Conservation (phyloP, 768 basidiomycete species). For the Amanita thiersii region DNA sequence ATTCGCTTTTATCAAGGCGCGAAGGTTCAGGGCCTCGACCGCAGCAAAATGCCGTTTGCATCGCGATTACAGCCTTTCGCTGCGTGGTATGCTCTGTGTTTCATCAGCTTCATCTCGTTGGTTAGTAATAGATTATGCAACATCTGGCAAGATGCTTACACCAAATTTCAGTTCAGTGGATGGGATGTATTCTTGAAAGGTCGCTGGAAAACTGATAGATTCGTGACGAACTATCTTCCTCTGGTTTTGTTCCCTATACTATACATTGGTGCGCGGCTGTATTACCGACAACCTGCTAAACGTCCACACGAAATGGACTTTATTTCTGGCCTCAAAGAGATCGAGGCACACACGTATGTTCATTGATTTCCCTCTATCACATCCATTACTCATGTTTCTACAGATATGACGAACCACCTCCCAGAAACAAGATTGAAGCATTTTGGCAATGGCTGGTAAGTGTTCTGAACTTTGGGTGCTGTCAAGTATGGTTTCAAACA, state of each 20-base stretch:
- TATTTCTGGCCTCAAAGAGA: slow-evolving; percentile 55
- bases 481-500: no score
- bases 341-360: slow-evolving; percentile 54
- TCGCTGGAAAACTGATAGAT: slow-evolving; percentile 45
- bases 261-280: slow-evolving; percentile 52
- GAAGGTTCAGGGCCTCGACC: slow-evolving; percentile 72
- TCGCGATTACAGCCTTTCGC: slow-evolving; percentile 66
- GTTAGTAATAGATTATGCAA: slow-evolving; percentile 30
- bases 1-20: slow-evolving; percentile 80
- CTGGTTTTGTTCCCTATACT: slow-evolving; percentile 66
- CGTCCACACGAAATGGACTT: slow-evolving; percentile 78
- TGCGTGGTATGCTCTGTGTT: slow-evolving; percentile 46
- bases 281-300: slow-evolving; percentile 38
- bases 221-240: slow-evolving; percentile 81
- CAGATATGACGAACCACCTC: slow-evolving; percentile 62
- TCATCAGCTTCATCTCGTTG: slow-evolving; percentile 46
- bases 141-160: background rate
- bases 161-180: slow-evolving; percentile 29
- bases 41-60: slow-evolving; percentile 61
- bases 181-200: slow-evolving; percentile 34
- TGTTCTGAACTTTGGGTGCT: slow-evolving; percentile 21
- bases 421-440: slow-evolving; percentile 56
- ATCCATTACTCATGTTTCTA: slow-evolving; percentile 2
- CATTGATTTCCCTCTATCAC: background rate
- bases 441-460: slow-evolving; percentile 80